phyloP scores from a whole-genome alignment of 257 asterid genomes.

The Dorcoceras hygrometricum region DNA sequence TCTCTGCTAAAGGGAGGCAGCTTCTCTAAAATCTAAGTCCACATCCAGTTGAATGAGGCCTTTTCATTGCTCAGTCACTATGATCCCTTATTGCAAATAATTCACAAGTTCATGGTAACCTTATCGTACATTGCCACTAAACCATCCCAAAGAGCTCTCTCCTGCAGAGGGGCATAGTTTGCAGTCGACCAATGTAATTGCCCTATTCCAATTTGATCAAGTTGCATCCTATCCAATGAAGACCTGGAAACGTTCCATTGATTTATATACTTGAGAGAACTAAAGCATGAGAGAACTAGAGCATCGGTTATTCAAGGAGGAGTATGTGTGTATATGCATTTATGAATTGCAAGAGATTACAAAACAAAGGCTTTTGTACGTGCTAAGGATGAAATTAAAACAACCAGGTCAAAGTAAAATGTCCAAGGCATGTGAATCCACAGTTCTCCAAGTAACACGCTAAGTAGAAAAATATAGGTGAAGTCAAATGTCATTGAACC shows the following conservation, averaged over 20 bases:
- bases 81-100: background rate
- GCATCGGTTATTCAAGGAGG: background rate
- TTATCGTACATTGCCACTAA: conserved; percentile 98
- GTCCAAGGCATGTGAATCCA: background rate
- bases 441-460: background rate
- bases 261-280: background rate
- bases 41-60: background rate
- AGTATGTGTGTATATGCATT: background rate
- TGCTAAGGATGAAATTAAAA: background rate
- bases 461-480: background rate
- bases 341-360: background rate
- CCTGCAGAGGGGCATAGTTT: conserved; percentile 92
- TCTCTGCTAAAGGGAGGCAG: too few species aligned
- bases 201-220: conserved; percentile 85
- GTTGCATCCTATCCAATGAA: conserved; percentile 70
- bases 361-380: background rate
- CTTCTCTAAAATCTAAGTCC: background rate
- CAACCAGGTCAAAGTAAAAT: conserved; percentile 9
- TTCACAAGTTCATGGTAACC: conserved; percentile 47
- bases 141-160: conserved; percentile 97
- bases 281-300: too few species aligned
- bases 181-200: conserved; percentile 99
- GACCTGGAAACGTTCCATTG: conserved; percentile 44
- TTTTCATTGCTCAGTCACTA: background rate
- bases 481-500: conserved; percentile 25